phyloP scores from a whole-genome alignment of 2,329 filamentous ascomycete genomes.

The Aspergillus pseudoterreus region DNA sequence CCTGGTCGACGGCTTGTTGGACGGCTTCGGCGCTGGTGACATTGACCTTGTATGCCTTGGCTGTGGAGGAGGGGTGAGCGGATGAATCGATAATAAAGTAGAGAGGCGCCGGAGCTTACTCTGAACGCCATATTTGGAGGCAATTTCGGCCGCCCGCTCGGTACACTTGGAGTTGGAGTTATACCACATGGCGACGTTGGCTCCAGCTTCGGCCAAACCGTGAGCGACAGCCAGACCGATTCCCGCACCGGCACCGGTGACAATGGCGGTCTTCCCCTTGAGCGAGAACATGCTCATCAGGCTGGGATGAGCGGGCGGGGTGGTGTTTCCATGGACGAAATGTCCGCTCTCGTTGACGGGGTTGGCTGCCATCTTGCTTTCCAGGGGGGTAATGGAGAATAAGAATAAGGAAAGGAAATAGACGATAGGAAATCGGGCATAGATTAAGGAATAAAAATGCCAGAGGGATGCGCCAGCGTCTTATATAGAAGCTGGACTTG shows the following conservation, averaged over 20 bases:
- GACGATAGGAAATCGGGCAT: not conserved
- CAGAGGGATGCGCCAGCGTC: not conserved
- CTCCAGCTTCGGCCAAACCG: conserved; percentile 65
- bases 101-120: conserved; percentile 24
- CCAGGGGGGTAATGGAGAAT: not conserved
- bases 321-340: conserved; percentile 58
- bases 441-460: not conserved
- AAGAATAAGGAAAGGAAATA: not conserved
- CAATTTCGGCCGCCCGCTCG: conserved; percentile 60
- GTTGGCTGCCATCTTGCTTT: conserved; percentile 29
- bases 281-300: conserved; percentile 66
- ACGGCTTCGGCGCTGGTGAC: conserved; percentile 42
- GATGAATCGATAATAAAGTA: not conserved
- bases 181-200: conserved; percentile 70
- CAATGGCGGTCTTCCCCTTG: conserved; percentile 66
- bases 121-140: conserved; percentile 63
- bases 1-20: conserved; percentile 39
- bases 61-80: conserved; percentile 20
- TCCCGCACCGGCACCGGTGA: conserved; percentile 66
- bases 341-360: conserved; percentile 40
- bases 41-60: conserved; percentile 50
- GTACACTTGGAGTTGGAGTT: conserved; percentile 65
- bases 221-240: conserved; percentile 65
- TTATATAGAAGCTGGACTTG: conserved; percentile 4
- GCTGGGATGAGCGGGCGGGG: conserved; percentile 41